These are phyloP conservation scores for Colletotrichum lindemuthianum DNA, from an alignment of 2,329 filamentous ascomycete species.

Conservation along the genomic window DNA sequence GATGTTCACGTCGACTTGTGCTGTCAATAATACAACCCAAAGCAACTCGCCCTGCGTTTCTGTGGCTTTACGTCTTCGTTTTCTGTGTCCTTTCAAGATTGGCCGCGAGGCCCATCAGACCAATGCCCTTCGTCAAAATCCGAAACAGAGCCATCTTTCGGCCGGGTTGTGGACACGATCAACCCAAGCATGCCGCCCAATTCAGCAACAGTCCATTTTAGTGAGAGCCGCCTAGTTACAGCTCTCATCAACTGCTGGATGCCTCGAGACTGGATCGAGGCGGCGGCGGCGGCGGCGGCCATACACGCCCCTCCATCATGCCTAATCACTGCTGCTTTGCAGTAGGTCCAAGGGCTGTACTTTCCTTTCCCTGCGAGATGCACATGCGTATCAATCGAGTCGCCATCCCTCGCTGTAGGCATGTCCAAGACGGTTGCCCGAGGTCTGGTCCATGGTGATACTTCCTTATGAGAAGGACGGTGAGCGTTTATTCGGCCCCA, in stretches of 20 bases:
- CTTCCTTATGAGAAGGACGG: conserved; percentile 23
- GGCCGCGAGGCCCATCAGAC: conserved; percentile 5
- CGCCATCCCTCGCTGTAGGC: conserved; percentile 25
- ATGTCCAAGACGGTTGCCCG: conserved; percentile 20
- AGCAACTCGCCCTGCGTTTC: conserved; percentile 25
- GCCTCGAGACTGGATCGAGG: conserved; percentile 16
- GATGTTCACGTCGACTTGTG: conserved; percentile 11
- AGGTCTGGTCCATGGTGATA: conserved; percentile 27
- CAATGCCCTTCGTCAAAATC: conserved; percentile 22
- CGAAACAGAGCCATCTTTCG: conserved; percentile 28
- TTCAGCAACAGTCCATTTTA: conserved; percentile 21
- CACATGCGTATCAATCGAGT: conserved; percentile 23
- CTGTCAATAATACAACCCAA: conserved; percentile 29
- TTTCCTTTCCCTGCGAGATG: conserved; percentile 31
- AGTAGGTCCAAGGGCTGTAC: conserved; percentile 26
- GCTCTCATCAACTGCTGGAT: conserved; percentile 11
- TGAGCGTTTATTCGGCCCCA: conserved; percentile 27
- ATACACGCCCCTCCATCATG: conserved; percentile 24
- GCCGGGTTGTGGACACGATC: conserved; percentile 19
- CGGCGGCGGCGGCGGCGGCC: background rate
- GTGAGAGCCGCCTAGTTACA: conserved; percentile 1
- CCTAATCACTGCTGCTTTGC: conserved; percentile 9
- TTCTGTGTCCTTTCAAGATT: conserved; percentile 30
- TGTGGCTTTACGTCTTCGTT: conserved; percentile 26
- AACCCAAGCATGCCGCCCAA: conserved; percentile 29